phyloP scores from a whole-genome alignment of 2,329 filamentous ascomycete species.

The Claviceps maximensis region DNA sequence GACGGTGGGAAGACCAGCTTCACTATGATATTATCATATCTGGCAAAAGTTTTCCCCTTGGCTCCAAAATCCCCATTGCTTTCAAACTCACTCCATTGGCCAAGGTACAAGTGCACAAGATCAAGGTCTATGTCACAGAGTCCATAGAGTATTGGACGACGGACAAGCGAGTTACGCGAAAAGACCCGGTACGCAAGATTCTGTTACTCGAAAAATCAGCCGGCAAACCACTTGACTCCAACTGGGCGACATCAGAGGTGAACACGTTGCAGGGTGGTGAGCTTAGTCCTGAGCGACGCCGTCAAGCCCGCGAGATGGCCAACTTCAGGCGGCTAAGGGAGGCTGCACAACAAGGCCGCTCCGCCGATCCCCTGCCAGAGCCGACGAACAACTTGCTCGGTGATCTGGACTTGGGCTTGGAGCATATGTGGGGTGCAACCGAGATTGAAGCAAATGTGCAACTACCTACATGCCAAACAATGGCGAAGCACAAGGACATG shows the following conservation, averaged over 20 bases:
- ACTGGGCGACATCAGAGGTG: conserved; percentile 64
- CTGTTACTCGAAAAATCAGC: conserved; percentile 79
- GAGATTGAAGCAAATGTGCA: conserved; percentile 93
- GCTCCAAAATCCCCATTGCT: conserved; percentile 76
- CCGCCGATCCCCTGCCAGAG: conserved; percentile 32
- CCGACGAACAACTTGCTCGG: conserved; percentile 62
- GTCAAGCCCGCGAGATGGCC: conserved; percentile 34
- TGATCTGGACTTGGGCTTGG: conserved; percentile 56
- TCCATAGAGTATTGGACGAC: conserved; percentile 84
- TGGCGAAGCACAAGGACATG: conserved; percentile 55
- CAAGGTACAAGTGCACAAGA: conserved; percentile 84
- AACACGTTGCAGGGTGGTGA: conserved; percentile 70
- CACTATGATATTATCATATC: conserved; percentile 96
- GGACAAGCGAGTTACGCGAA: conserved; percentile 70
- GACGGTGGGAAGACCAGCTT: conserved; percentile 89
- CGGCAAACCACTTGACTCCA: conserved; percentile 59
- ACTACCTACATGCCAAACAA: conserved; percentile 75
- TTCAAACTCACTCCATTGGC: conserved; percentile 88
- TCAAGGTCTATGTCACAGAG: conserved; percentile 85
- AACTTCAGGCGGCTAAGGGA: conserved; percentile 39
- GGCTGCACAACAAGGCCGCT: conserved; percentile 27
- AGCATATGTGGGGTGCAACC: conserved; percentile 70
- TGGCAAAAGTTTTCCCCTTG: conserved; percentile 85
- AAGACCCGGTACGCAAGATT: conserved; percentile 74
- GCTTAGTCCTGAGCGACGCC: conserved; percentile 38